A percentile compares a stretch with the other conserved stretches of the same genome.
These are phyloP conservation scores for Coelastrella sp. DNA, from an alignment of 139 green algal genomes.

Conservation along the genomic window DNA sequence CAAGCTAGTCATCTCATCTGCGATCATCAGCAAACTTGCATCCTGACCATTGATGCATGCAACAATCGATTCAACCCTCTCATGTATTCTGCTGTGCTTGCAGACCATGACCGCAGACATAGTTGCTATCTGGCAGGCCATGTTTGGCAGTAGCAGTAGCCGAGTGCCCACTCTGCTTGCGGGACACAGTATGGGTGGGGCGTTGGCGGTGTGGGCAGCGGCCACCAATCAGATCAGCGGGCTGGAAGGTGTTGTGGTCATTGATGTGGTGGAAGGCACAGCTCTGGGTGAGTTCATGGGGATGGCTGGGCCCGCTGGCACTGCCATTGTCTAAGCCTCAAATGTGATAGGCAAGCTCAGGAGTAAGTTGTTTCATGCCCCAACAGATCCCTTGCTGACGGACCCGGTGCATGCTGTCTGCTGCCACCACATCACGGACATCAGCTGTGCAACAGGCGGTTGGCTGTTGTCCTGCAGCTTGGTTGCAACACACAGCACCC, in stretches of 20 bases:
- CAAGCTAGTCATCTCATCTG: too few species aligned
- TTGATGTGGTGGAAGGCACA: slow-evolving; percentile 96
- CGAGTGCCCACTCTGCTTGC: slow-evolving; percentile 73
- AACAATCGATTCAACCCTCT: too few species aligned
- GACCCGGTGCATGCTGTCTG: too few species aligned
- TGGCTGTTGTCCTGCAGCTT: too few species aligned
- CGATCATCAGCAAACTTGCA: too few species aligned
- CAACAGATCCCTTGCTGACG: not conserved
- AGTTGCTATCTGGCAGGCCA: slow-evolving; percentile 68
- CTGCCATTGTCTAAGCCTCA: not conserved
- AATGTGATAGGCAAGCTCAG: too few species aligned
- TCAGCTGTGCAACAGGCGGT: too few species aligned
- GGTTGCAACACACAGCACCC: too few species aligned
- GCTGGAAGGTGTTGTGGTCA: slow-evolving; percentile 84
- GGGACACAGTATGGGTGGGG: slow-evolving; percentile 92
- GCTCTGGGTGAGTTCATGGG: slow-evolving; percentile 68
- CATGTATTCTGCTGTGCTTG: not conserved
- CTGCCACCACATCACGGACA: too few species aligned
- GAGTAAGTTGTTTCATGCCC: too few species aligned
- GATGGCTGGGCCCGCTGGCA: not conserved
- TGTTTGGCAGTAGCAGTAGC: slow-evolving; percentile 60
- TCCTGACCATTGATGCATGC: too few species aligned
- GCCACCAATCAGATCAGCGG: slow-evolving; percentile 59
- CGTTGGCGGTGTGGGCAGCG: slow-evolving; percentile 78
- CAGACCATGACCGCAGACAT: slow-evolving; percentile 77